phyloP scores from a whole-genome alignment of 805 yeast species.

The Candida khao-thaluensis region DNA sequence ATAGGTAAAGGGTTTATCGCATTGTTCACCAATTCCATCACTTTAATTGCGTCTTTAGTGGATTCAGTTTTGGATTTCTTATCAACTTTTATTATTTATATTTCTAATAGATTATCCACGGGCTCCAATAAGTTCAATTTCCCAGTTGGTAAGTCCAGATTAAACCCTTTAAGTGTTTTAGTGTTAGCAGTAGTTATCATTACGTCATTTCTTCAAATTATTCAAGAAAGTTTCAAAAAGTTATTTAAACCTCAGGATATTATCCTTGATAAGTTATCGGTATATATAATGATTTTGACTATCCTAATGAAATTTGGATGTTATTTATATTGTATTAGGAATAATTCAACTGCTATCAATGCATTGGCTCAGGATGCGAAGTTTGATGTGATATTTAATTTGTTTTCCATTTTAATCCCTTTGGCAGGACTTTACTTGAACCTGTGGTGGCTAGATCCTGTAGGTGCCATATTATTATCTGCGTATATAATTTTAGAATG shows the following conservation, averaged over 20 bases:
- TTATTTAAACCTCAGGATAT: constrained; percentile 29
- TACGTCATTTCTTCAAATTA: constrained; percentile 70
- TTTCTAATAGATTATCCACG: constrained; percentile 52
- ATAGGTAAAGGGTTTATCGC: constrained; percentile 61
- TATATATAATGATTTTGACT: constrained; percentile 61
- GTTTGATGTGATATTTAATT: constrained; percentile 74
- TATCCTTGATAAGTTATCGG: constrained; percentile 32
- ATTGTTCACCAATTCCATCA: constrained; percentile 65
- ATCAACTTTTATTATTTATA: constrained; percentile 70
- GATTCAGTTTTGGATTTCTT: constrained; percentile 74
- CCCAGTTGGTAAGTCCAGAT: constrained; percentile 70
- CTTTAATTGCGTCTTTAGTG: constrained; percentile 74
- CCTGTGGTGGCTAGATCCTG: constrained; percentile 72
- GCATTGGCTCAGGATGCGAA: constrained; percentile 82
- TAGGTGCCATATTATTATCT: constrained; percentile 67
- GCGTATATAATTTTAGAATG: constrained; percentile 63
- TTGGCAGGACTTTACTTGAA: constrained; percentile 45
- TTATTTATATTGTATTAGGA: constrained; percentile 60
- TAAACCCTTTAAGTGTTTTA: constrained; percentile 77
- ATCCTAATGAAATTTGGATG: constrained; percentile 59
- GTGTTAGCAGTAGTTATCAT: constrained; percentile 72
- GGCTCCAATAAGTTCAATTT: constrained; percentile 49
- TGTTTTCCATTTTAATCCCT: constrained; percentile 71
- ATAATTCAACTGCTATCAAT: constrained; percentile 65
- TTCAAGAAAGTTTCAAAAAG: constrained; percentile 56